phyloP scores from a whole-genome alignment of 805 yeast genomes.

The Brettanomyces custersianus region DNA sequence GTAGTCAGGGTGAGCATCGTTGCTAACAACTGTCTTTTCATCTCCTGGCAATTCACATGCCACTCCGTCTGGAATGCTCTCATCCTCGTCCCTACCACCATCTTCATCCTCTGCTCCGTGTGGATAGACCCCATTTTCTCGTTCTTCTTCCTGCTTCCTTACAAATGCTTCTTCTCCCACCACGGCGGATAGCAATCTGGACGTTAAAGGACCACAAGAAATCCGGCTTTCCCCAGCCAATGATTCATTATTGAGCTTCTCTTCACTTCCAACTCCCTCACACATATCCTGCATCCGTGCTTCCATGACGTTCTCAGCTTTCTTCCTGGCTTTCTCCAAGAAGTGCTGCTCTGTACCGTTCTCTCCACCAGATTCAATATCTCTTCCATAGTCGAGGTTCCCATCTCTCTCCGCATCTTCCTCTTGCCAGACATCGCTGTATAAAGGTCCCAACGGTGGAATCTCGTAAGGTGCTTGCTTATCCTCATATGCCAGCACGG shows the following conservation, averaged over 20 bases:
- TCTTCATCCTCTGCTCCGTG: constrained; percentile 3
- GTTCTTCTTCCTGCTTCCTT: constrained; percentile 5
- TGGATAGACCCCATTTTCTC: constrained; percentile 5
- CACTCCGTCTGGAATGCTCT: constrained; percentile 6
- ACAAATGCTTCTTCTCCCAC: constrained; percentile 33
- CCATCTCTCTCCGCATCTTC: constrained; percentile 42
- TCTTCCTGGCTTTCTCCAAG: background rate
- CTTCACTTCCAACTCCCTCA: constrained; percentile 52
- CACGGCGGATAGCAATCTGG: constrained; percentile 75
- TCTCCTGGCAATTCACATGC: constrained; percentile 28
- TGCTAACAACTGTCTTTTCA: constrained; percentile 38
- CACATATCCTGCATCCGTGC: constrained; percentile 15
- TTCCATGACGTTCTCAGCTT: constrained; percentile 14
- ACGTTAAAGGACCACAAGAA: constrained; percentile 86
- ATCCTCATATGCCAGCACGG: constrained; percentile 63
- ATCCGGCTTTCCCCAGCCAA: constrained; percentile 60
- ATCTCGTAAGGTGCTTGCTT: constrained; percentile 62
- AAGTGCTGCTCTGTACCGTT: background rate
- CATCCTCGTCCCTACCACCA: constrained; percentile 8
- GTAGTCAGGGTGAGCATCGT: constrained; percentile 47
- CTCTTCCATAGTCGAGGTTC: background rate
- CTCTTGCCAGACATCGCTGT: constrained; percentile 78
- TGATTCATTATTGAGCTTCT: constrained; percentile 46
- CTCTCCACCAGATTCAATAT: background rate
- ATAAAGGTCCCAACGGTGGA: constrained; percentile 79